phyloP scores from a whole-genome alignment of 768 basidiomycete genomes.

The Mycena sanguinolenta region DNA sequence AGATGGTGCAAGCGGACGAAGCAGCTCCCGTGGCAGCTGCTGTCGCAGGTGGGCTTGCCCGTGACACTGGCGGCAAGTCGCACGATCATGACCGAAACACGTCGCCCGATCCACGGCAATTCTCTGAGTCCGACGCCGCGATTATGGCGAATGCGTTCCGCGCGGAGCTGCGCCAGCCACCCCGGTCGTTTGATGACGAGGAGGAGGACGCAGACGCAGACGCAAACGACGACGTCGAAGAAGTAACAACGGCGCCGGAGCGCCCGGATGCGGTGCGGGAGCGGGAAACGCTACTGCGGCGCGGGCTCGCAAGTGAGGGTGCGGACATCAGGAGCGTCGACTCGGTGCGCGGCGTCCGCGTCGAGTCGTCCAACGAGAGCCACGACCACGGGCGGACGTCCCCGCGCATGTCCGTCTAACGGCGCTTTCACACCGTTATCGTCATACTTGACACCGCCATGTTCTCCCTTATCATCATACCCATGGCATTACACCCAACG shows the following conservation, averaged over 20 bases:
- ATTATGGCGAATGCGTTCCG: conserved; percentile 95
- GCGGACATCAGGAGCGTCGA: conserved; percentile 25
- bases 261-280: conserved; percentile 14
- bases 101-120: conserved; percentile 75
- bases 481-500: too few species aligned
- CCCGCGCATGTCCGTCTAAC: conserved; percentile 5
- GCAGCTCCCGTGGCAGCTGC: conserved; percentile 1
- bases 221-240: conserved; percentile 42
- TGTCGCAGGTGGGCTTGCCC: conserved; percentile 4
- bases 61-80: conserved; percentile 23
- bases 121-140: conserved; percentile 90
- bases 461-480: too few species aligned
- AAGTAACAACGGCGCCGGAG: background rate
- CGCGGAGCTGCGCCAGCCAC: conserved; percentile 86
- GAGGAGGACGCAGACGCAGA: conserved; percentile 77
- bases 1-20: conserved; percentile 5
- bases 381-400: conserved; percentile 9
- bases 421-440: background rate
- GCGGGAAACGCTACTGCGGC: conserved; percentile 21
- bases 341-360: conserved; percentile 19
- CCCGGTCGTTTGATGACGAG: conserved; percentile 75
- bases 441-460: background rate
- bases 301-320: conserved; percentile 22
- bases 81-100: background rate
- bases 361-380: conserved; percentile 30